Evolutionary conservation across 164 flowering plant genomes (phyloP).

Genomic region (Stephania japonica): DNA sequence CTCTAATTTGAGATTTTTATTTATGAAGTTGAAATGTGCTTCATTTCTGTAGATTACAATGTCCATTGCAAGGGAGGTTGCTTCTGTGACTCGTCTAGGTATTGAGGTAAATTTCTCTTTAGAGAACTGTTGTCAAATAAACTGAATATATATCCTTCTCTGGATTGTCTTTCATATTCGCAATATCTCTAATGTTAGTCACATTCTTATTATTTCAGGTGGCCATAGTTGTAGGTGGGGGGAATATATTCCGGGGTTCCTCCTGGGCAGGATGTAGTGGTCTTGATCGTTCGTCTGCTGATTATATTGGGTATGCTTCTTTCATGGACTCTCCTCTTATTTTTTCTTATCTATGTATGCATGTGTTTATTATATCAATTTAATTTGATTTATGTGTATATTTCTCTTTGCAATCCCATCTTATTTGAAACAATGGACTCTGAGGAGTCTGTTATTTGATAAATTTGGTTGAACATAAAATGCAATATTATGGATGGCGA

Average conservation of each 20-base stretch:
- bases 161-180: neutral
- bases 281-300: slow-evolving; percentile 98
- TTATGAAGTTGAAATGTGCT: neutral
- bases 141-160: neutral
- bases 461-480: neutral
- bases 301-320: slow-evolving; percentile 74
- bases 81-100: slow-evolving; percentile 86
- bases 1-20: neutral
- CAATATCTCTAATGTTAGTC: neutral
- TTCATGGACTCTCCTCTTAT: neutral
- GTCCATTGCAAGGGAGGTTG: slow-evolving; percentile 96
- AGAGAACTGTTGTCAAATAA: neutral
- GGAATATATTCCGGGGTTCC: slow-evolving; percentile 92
- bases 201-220: slow-evolving; percentile 41
- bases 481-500: neutral
- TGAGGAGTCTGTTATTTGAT: neutral
- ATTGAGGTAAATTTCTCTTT: slow-evolving; percentile 52
- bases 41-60: slow-evolving; percentile 55
- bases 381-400: no score
- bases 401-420: neutral
- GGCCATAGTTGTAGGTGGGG: slow-evolving; percentile 98
- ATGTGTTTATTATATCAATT: no score
- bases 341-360: neutral
- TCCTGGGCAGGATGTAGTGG: slow-evolving; percentile 97
- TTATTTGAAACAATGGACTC: neutral